A percentile compares a stretch with the other conserved stretches of the same genome.
Conservation (phyloP, 352 stramenopile species). For the Phytopythium litorale region DNA sequence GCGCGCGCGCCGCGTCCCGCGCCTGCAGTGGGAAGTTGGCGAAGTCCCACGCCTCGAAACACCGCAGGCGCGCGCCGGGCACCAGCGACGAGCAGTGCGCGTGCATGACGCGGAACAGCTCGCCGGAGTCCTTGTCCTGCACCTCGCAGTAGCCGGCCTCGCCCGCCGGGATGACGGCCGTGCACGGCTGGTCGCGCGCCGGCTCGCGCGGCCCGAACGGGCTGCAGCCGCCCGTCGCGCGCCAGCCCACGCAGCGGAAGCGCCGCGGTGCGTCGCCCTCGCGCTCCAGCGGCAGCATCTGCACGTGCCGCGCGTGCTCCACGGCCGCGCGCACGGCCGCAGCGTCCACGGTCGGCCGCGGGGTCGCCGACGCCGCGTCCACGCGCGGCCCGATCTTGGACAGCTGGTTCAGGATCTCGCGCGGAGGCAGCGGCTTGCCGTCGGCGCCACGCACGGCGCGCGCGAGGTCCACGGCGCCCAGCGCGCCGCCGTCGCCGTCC, state of each 20-base stretch:
- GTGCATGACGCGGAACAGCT: constrained; percentile 37
- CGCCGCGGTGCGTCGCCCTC: constrained; percentile 6
- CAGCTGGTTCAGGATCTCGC: constrained; percentile 12
- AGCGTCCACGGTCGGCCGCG: constrained; percentile 9
- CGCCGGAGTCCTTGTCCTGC: constrained; percentile 23
- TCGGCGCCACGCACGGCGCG: not conserved
- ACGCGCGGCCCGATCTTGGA: not conserved
- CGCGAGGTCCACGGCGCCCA: not conserved
- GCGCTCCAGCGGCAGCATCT: constrained; percentile 16
- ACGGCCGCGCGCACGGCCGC: constrained; percentile 23
- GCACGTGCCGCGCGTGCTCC: constrained; percentile 20
- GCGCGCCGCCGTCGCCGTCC: not conserved
- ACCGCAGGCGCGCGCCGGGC: constrained; percentile 30
- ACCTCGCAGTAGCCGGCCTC: constrained; percentile 54
- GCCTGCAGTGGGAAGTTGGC: constrained; percentile 29
- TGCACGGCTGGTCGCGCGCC: constrained; percentile 18
- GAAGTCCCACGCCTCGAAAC: constrained; percentile 40
- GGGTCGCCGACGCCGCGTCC: too few species aligned
- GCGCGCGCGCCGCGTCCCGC: constrained; percentile 13
- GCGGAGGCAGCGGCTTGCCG: not conserved
- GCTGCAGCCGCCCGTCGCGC: constrained; percentile 17
- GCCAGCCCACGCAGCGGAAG: constrained; percentile 22
- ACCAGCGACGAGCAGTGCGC: constrained; percentile 28
- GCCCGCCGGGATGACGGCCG: constrained; percentile 20
- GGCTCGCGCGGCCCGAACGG: constrained; percentile 20